Base-by-base conservation (phyloP, 768 basidiomycete species). In the Boletus rubescentipes region DNA sequence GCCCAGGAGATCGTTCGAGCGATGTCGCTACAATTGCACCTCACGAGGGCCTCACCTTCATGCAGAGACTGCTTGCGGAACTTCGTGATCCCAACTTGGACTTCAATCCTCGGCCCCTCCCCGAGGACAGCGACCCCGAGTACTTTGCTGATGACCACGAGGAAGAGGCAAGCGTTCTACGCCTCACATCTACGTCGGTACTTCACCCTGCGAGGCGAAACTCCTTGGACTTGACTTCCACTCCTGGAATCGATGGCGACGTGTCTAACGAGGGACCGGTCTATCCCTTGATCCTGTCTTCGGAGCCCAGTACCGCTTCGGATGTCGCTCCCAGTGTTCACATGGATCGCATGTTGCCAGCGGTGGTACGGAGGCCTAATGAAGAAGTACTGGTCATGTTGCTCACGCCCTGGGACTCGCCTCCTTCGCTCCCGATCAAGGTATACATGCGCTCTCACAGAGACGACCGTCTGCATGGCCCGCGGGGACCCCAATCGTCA, bases 51-150 rank as follows among this genome's bases (percentile, higher is more conserved):
- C 9, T 3, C 23, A 51, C 58, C 21, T 10, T 57, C 3, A 67
- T 67, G 59, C 50, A 45, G 4, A 51, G 20, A 23, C 38, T 64
- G 3, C 59, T 61, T 16, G 37, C 35, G n/a, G 53, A 54, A 12
- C 57, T 64, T n/a, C 51, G 60, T 2, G 53, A 67, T 29, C 50
- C 53, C 34, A 5, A 9, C 10, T 3, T 64, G 32, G 51, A 67
- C 15, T 45, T 23, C 9, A 34, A 4, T 8, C 53, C 59, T 35
- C 48, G 34, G 2, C 2, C 38, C 5, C 26, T 56, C 6, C 52
- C 46, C 20, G 54, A 61, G 23, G 51, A 55, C 18, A 47, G 37
- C 43, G 58, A 55, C 2, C 48, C 49, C 21, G 58, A 46, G 16
- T 39, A 45, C 35, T 11, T 0, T 20, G 41, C 20, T 10, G 44